A percentile compares a stretch with the other conserved stretches of the same genome.
Evolutionary conservation across 495 filamentous ascomycete species (phyloP).

Genomic region (Cercophora sp.): DNA sequence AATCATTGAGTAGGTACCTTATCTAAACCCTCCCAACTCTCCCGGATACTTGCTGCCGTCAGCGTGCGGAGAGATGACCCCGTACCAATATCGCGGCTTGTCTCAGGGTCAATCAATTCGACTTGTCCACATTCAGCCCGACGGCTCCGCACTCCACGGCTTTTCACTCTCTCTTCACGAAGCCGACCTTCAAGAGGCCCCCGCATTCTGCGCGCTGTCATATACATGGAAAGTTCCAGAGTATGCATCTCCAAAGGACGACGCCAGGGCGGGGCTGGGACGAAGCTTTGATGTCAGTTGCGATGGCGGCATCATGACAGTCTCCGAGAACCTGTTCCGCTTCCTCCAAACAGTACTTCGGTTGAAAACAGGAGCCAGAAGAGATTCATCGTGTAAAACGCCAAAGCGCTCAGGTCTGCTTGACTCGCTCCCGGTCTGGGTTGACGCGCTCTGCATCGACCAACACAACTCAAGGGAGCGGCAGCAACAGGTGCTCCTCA

Average conservation of each 20-base stretch:
- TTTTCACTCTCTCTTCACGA: neutral
- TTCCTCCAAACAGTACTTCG: neutral
- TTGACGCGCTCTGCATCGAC: conserved; percentile 1
- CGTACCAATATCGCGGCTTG: neutral
- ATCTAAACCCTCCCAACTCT: too few relatives aligned
- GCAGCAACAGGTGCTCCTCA: neutral
- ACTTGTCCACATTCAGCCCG: neutral
- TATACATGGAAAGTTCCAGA: neutral
- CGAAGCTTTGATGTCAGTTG: neutral
- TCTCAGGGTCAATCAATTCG: neutral
- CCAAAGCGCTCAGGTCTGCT: neutral
- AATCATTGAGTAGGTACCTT: too few relatives aligned
- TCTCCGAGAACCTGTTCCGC: neutral
- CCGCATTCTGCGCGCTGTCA: neutral
- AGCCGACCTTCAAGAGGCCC: neutral
- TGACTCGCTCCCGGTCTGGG: neutral
- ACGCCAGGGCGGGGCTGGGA: neutral
- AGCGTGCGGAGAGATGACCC: too few relatives aligned
- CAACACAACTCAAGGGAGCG: neutral
- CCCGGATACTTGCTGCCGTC: too few relatives aligned
- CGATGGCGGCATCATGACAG: neutral
- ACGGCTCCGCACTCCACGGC: neutral
- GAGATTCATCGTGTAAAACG: neutral
- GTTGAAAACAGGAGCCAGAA: neutral
- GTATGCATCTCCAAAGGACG: neutral